Evolutionary conservation across 176 grass and related monocot genomes (phyloP).

Genomic region (Urochloa ruziziensis): DNA sequence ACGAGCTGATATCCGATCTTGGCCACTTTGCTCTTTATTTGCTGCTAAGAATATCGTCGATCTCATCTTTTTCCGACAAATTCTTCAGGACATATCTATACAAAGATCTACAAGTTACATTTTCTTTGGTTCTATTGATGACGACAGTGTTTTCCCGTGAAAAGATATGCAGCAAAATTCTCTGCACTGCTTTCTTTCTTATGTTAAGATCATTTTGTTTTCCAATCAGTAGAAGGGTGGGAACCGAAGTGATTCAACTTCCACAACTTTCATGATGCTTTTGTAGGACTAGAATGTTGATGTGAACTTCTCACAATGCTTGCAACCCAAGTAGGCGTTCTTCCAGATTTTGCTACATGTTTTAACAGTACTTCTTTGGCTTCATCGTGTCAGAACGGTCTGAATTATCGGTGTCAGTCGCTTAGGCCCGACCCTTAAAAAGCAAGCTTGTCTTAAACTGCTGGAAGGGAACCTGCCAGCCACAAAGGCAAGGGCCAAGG

Average conservation of each 20-base stretch:
- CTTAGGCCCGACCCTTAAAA: neutral
- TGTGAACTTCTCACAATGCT: neutral
- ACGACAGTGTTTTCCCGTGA: neutral
- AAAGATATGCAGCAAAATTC: neutral
- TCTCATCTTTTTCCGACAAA: neutral
- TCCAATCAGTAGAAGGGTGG: neutral
- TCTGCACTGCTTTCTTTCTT: neutral
- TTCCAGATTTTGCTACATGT: neutral
- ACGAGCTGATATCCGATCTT: conserved; percentile 10
- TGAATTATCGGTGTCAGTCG: conserved; percentile 7
- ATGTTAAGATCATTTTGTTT: neutral
- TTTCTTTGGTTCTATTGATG: neutral
- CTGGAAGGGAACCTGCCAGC: conserved; percentile 26
- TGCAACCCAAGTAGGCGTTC: neutral
- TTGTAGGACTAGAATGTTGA: neutral
- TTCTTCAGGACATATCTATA: conserved; percentile 1
- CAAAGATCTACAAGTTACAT: neutral
- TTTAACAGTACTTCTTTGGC: neutral
- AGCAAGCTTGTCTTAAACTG: conserved; percentile 14
- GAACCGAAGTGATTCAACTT: neutral
- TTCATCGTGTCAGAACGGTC: neutral
- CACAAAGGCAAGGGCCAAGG: neutral
- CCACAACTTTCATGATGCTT: neutral
- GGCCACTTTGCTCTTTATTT: conserved; percentile 9
- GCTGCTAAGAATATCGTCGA: neutral